phyloP scores from a whole-genome alignment of 306 rosid genomes.

The Lithocarpus polystachyus region DNA sequence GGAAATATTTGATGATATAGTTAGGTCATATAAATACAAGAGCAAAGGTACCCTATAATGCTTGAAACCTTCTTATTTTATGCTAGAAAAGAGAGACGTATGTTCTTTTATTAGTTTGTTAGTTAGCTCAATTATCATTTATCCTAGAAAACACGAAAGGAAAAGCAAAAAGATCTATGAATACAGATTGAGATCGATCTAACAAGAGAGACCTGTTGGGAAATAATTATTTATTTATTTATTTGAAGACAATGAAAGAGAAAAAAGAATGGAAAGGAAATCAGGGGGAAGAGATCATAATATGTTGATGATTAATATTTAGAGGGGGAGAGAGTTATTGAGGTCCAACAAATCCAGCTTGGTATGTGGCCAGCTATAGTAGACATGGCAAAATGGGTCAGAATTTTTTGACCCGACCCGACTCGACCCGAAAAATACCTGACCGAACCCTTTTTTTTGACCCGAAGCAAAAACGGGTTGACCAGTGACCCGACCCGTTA shows the following conservation, averaged over 20 bases:
- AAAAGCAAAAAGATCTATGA: neutral
- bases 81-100: neutral
- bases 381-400: too few relatives aligned
- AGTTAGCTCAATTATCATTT: neutral
- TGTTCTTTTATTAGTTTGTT: neutral
- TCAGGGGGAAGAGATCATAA: neutral
- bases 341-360: slow-evolving; percentile 37
- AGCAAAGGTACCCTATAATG: neutral
- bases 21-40: neutral
- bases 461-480: too few relatives aligned
- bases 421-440: too few relatives aligned
- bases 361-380: slow-evolving; percentile 1
- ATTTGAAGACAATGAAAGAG: neutral
- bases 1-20: neutral
- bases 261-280: neutral
- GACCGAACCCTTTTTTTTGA: too few relatives aligned
- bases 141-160: neutral
- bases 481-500: too few relatives aligned
- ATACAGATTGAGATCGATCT: neutral
- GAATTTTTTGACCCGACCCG: too few relatives aligned
- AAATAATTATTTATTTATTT: neutral
- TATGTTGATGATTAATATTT: neutral
- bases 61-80: neutral
- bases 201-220: neutral
- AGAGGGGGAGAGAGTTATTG: neutral